Conservation (phyloP, 352 stramenopile genomes). For the Globisporangium mamillatum region DNA sequence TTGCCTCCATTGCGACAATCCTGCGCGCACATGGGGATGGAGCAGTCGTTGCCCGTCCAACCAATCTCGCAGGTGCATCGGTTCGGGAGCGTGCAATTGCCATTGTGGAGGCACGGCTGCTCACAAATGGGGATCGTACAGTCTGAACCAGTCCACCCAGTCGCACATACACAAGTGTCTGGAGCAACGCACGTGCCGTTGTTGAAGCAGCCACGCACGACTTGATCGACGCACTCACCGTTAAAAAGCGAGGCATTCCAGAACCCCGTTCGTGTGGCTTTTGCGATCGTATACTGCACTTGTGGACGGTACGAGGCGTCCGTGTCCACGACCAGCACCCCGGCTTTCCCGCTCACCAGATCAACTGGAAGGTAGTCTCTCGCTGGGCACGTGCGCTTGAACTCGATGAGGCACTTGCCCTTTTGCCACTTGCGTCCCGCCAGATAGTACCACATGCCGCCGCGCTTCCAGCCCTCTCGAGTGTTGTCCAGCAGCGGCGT, state of each 20-base stretch:
- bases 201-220: slow-evolving; percentile 94
- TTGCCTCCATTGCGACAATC: slow-evolving; percentile 86
- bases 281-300: slow-evolving; percentile 70
- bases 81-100: slow-evolving; percentile 92
- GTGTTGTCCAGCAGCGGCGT: slow-evolving; percentile 86
- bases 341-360: slow-evolving; percentile 25
- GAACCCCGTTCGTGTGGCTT: slow-evolving; percentile 45
- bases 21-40: slow-evolving; percentile 88
- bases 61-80: slow-evolving; percentile 90
- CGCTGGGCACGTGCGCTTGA: slow-evolving; percentile 76
- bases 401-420: slow-evolving; percentile 93
- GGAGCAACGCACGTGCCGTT: slow-evolving; percentile 93
- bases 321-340: slow-evolving; percentile 85
- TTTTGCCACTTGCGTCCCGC: slow-evolving; percentile 85
- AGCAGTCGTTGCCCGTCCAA: slow-evolving; percentile 88
- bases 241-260: slow-evolving; percentile 54
- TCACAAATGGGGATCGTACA: slow-evolving; percentile 77
- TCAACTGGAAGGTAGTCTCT: slow-evolving; percentile 28
- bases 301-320: slow-evolving; percentile 89
- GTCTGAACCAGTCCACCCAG: slow-evolving; percentile 76
- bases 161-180: slow-evolving; percentile 75
- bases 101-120: slow-evolving; percentile 72
- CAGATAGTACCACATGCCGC: slow-evolving; percentile 73
- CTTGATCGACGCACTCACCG: slow-evolving; percentile 89
- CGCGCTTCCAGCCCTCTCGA: slow-evolving; percentile 88